Base-by-base conservation (phyloP, 2,329 filamentous ascomycete species). In the Nannizziopsis barbatae region DNA sequence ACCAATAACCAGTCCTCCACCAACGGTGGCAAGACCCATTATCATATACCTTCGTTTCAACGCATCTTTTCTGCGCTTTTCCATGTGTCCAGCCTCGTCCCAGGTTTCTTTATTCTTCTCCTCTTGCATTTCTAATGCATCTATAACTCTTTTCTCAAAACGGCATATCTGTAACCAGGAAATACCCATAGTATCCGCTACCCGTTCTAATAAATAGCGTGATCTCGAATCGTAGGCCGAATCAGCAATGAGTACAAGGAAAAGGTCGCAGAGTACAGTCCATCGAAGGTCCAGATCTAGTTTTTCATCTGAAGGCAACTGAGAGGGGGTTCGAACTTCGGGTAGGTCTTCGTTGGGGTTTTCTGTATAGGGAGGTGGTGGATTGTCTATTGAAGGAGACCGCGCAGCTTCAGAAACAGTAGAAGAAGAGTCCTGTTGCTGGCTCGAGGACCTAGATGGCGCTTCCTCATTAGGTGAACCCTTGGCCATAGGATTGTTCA, bases 61-160 rank as follows among this genome's bases (percentile, higher is more conserved):
- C 1, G 86, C 86, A 60, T 79, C 70, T 64, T 95, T 95, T 45
- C 86, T 77, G 41, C 92, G 79, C 50, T 74, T 77, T 64, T 95
- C 87, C 75, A 96, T 87, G 62, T 96, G 88, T 55, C 93, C 86
- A 9, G 92, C 83, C 64, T 98, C 92, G 56, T 95, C 93, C 92
- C 92, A 98, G 54, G 90, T 95, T 67, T 98, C 92, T 60, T 90
- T 93, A 54, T 88, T 84, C 5, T 87, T 86, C 41, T 85, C 81
- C 65, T 96, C 88, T 67, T 96, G 90, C 87, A 98, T 95, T 66
- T 98, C 92, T 17, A 98, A 72, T 1, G 92, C 88, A 66, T 98
- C 92, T 6, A 92, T 95, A 5, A 98, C 87, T 46, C 88, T 83
- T 69, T 95, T 96, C 68, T 98, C 92, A 60, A 98, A 98, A 35